These are phyloP conservation scores for Nothopassalora personata DNA, from an alignment of 2,329 filamentous ascomycete species.

Conservation along the genomic window DNA sequence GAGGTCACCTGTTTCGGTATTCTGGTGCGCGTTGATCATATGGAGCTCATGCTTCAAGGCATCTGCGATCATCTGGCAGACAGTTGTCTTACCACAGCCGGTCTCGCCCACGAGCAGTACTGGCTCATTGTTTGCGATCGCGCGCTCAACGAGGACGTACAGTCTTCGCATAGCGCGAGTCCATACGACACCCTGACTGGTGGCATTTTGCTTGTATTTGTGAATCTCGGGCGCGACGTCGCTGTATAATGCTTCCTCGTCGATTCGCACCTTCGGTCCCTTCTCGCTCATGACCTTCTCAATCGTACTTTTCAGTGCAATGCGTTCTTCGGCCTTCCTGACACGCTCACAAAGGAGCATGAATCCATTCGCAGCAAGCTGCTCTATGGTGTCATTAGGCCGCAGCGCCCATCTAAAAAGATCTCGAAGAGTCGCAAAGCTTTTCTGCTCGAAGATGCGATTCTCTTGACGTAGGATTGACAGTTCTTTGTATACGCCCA, in stretches of 20 bases:
- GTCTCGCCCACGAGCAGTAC: constrained; percentile 94
- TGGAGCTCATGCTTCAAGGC: constrained; percentile 69
- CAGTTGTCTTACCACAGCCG: constrained; percentile 94
- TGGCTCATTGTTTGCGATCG: constrained; percentile 84
- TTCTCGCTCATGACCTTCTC: constrained; percentile 72
- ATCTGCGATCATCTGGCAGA: constrained; percentile 86
- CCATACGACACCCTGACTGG: constrained; percentile 74
- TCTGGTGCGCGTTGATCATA: constrained; percentile 96
- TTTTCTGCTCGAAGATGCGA: constrained; percentile 91
- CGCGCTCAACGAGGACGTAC: constrained; percentile 81
- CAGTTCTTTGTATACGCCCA: constrained; percentile 88
- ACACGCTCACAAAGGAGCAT: constrained; percentile 95
- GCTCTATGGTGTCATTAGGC: constrained; percentile 75
- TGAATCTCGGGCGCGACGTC: constrained; percentile 34
- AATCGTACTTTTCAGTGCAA: constrained; percentile 79
- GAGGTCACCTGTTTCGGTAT: constrained; percentile 93
- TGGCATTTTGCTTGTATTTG: constrained; percentile 34
- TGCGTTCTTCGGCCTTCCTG: constrained; percentile 79
- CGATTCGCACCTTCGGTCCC: constrained; percentile 61
- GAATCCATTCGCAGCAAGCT: constrained; percentile 87
- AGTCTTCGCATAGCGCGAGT: constrained; percentile 89
- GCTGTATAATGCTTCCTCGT: constrained; percentile 68
- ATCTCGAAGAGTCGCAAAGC: constrained; percentile 93
- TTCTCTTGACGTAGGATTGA: constrained; percentile 84
- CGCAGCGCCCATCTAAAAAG: constrained; percentile 92